These are phyloP conservation scores for Knufia petricola DNA, from an alignment of 2,329 filamentous ascomycete genomes.

Conservation along the genomic window DNA sequence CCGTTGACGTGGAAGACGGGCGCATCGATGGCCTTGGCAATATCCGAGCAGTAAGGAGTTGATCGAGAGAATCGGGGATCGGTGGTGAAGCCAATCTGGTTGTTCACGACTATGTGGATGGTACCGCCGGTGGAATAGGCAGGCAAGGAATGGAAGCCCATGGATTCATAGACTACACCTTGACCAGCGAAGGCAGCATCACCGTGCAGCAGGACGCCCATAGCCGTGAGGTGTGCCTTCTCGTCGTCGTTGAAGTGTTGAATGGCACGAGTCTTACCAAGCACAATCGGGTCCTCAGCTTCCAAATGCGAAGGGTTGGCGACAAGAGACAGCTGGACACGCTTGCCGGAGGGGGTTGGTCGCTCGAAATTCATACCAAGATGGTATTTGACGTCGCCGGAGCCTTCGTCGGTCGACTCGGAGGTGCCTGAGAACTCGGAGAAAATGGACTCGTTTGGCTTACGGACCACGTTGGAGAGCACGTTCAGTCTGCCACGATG, in stretches of 20 bases:
- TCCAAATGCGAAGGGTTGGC: constrained; percentile 98
- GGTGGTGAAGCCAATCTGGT: constrained; percentile 99
- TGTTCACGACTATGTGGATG: constrained; percentile 95
- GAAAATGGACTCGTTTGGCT: constrained; percentile 99
- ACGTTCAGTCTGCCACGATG: constrained; percentile 98
- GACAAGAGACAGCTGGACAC: constrained; percentile 95
- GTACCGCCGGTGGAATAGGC: constrained; percentile 96
- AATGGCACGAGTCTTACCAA: constrained; percentile 95
- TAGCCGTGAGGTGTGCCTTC: constrained; percentile 74
- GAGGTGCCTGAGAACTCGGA: constrained; percentile 88
- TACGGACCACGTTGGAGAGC: constrained; percentile 94
- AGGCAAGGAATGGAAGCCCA: constrained; percentile 92
- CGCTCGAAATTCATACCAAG: constrained; percentile 99
- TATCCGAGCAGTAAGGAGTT: constrained; percentile 97
- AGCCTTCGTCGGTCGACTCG: constrained; percentile 86
- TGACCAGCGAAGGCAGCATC: constrained; percentile 95
- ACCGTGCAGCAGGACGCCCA: constrained; percentile 93
- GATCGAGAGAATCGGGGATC: constrained; percentile 95
- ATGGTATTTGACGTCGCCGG: constrained; percentile 98
- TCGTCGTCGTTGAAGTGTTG: constrained; percentile 99
- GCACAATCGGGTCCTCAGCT: constrained; percentile 93
- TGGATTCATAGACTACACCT: constrained; percentile 95
- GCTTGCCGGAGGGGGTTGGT: constrained; percentile 94
- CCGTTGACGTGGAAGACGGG: constrained; percentile 99
- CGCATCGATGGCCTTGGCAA: constrained; percentile 96